These are phyloP conservation scores for Blastobotrys capitulatus DNA, from an alignment of 1,139 yeast species.

Conservation along the genomic window DNA sequence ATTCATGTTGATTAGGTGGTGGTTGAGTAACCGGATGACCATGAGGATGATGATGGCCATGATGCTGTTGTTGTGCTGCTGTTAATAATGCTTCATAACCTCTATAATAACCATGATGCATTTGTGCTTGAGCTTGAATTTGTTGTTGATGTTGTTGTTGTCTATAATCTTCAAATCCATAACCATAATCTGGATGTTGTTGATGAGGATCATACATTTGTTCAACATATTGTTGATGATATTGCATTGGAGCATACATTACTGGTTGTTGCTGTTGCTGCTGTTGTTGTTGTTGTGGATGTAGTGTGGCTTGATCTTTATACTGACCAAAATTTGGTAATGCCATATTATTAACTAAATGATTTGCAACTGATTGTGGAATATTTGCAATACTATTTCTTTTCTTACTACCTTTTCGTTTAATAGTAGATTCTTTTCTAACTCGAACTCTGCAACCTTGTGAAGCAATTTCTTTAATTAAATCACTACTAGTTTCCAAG, in stretches of 20 bases:
- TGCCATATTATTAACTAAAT: slow-evolving; percentile 6
- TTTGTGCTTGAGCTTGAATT: background rate
- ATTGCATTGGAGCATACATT: slow-evolving; percentile 8
- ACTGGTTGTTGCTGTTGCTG: slow-evolving; percentile 1
- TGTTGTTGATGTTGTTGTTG: slow-evolving; percentile 4
- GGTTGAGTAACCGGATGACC: background rate
- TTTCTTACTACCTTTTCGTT: slow-evolving; percentile 14
- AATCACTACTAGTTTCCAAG: slow-evolving; percentile 31
- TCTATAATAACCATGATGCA: slow-evolving; percentile 3
- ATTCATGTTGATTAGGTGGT: background rate
- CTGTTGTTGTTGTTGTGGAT: background rate
- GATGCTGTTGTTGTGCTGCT: slow-evolving; percentile 9
- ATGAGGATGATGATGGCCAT: background rate
- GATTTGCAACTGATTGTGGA: slow-evolving; percentile 8
- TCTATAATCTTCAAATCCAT: slow-evolving; percentile 8
- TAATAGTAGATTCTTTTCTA: slow-evolving; percentile 27
- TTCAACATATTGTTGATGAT: slow-evolving; percentile 1
- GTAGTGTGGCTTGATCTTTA: background rate
- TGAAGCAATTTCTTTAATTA: slow-evolving; percentile 33
- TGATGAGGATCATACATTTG: background rate
- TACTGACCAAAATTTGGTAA: slow-evolving; percentile 3
- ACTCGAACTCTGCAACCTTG: slow-evolving; percentile 35
- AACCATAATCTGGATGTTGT: background rate
- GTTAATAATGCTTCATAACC: slow-evolving; percentile 12
- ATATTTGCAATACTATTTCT: slow-evolving; percentile 2